Percentiles rank a stretch among this genome's conserved stretches.
These are phyloP conservation scores for Trametes meyenii DNA, from an alignment of 768 basidiomycete species.

Conservation along the genomic window DNA sequence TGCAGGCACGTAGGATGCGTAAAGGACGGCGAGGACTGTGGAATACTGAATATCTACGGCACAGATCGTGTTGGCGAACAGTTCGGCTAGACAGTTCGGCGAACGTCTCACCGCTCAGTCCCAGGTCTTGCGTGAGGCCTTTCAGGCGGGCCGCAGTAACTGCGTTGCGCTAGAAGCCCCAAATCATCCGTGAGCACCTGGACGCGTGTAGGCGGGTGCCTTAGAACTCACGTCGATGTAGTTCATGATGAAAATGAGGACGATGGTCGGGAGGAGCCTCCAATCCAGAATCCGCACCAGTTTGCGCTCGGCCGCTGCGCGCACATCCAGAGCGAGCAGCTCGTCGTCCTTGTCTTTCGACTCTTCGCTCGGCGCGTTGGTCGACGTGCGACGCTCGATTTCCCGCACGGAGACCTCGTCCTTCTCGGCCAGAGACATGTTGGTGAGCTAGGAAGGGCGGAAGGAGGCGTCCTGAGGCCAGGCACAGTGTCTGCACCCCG, in stretches of 20 bases:
- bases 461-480: neutral
- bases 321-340: conserved; percentile 27
- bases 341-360: conserved; percentile 19
- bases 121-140: conserved; percentile 44
- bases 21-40: conserved; percentile 54
- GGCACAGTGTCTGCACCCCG: neutral
- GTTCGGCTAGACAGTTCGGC: neutral
- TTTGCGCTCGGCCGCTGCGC: conserved; percentile 35
- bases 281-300: conserved; percentile 60
- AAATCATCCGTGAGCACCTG: conserved; percentile 19
- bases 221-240: conserved; percentile 57
- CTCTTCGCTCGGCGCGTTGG: neutral
- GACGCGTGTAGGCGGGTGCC: conserved; percentile 30
- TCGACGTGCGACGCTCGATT: conserved; percentile 8
- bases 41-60: conserved; percentile 53
- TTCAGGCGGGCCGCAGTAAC: conserved; percentile 43
- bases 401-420: conserved; percentile 8
- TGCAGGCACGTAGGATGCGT: conserved; percentile 62
- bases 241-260: conserved; percentile 66
- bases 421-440: conserved; percentile 19
- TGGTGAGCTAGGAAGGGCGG: neutral
- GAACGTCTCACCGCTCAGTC: conserved; percentile 33
- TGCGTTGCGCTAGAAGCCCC: conserved; percentile 37
- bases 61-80: neutral
- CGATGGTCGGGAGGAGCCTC: conserved; percentile 57